Conservation (phyloP, 805 yeast genomes). For the Candida dendrica region DNA sequence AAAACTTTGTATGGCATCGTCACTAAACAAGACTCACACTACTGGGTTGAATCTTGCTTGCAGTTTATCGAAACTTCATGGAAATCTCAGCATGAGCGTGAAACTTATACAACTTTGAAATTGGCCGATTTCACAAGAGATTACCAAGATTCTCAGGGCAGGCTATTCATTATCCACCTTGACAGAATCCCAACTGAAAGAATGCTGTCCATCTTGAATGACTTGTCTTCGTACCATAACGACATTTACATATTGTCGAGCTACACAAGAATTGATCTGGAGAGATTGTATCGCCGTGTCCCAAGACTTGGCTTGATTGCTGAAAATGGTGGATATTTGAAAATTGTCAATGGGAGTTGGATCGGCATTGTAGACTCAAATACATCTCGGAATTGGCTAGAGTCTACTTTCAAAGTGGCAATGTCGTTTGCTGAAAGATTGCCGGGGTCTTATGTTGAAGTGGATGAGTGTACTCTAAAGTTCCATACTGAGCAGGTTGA, state of each 20-base stretch:
- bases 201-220: slow-evolving; percentile 48
- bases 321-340: slow-evolving; percentile 82
- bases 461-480: slow-evolving; percentile 69
- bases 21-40: slow-evolving; percentile 56
- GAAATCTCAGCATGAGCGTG: slow-evolving; percentile 39
- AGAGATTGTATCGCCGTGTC: slow-evolving; percentile 58
- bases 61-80: slow-evolving; percentile 44
- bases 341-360: slow-evolving; percentile 52
- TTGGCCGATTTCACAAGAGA: slow-evolving; percentile 15
- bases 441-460: slow-evolving; percentile 68
- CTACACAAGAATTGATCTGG: slow-evolving; percentile 56
- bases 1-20: slow-evolving; percentile 50
- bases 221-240: slow-evolving; percentile 48
- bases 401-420: slow-evolving; percentile 46
- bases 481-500: slow-evolving; percentile 69
- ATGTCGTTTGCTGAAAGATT: slow-evolving; percentile 63
- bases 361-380: slow-evolving; percentile 46
- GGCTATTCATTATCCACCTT: slow-evolving; percentile 39
- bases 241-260: slow-evolving; percentile 67
- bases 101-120: slow-evolving; percentile 26
- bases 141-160: slow-evolving; percentile 23
- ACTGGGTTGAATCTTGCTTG: slow-evolving; percentile 64
- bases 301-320: slow-evolving; percentile 78
- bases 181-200: slow-evolving; percentile 56
- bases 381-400: slow-evolving; percentile 51